These are phyloP conservation scores for Ganoderma meredithae DNA, from an alignment of 1,284 basidiomycete genomes.

Conservation along the genomic window DNA sequence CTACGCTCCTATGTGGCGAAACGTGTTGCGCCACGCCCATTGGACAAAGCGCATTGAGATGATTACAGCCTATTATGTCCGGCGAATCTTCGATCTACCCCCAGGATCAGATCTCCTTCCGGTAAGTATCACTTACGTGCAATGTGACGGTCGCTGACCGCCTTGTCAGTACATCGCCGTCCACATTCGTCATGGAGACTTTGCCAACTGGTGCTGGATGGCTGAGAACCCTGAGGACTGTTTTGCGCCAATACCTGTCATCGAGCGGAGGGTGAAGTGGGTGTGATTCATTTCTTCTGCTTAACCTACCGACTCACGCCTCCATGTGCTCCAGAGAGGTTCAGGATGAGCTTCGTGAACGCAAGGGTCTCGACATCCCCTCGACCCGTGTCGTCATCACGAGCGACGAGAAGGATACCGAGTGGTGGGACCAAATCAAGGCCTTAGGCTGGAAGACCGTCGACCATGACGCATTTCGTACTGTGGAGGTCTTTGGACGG, in stretches of 20 bases:
- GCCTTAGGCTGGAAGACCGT: conserved; percentile 65
- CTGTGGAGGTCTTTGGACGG: conserved; percentile 58
- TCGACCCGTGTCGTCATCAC: conserved; percentile 70
- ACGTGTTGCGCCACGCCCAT: conserved; percentile 52
- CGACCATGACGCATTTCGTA: conserved; percentile 60
- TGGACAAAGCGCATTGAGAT: conserved; percentile 50
- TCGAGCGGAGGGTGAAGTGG: conserved; percentile 59
- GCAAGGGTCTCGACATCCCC: conserved; percentile 56
- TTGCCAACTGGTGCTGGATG: conserved; percentile 55
- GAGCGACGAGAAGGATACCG: conserved; percentile 69
- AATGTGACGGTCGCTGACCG: conserved; percentile 11
- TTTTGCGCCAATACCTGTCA: conserved; percentile 64
- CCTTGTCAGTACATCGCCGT: conserved; percentile 62
- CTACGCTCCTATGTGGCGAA: conserved; percentile 58
- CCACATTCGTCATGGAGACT: conserved; percentile 72
- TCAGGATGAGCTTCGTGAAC: conserved; percentile 57
- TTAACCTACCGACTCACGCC: neutral
- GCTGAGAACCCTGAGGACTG: conserved; percentile 58
- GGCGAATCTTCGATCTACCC: conserved; percentile 48
- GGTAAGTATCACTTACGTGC: conserved; percentile 38
- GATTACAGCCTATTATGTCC: conserved; percentile 50
- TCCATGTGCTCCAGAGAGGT: conserved; percentile 51
- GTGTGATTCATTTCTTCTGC: conserved; percentile 7
- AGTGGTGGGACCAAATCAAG: conserved; percentile 71
- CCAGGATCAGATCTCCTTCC: conserved; percentile 49